These are phyloP conservation scores for Achaetomiella virescens DNA, from an alignment of 495 filamentous ascomycete genomes.

Conservation along the genomic window DNA sequence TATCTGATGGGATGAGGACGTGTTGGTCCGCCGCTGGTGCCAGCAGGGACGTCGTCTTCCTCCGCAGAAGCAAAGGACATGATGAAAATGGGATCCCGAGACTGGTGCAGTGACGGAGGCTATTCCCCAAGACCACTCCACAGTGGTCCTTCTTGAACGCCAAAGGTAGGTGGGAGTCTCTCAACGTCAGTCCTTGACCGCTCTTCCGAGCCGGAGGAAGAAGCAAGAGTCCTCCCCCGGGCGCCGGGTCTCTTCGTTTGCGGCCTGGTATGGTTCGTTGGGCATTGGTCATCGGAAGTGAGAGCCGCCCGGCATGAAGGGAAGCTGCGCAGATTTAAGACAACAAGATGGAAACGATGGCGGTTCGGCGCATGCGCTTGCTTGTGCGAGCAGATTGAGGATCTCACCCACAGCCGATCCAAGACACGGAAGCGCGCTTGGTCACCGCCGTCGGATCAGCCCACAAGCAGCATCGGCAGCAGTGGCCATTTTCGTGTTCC, in stretches of 20 bases:
- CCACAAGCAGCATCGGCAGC: not conserved
- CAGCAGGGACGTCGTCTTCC: conserved; percentile 13
- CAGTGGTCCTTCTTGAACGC: not conserved
- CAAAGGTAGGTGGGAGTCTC: not conserved
- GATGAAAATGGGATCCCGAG: conserved; percentile 4
- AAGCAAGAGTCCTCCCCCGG: not conserved
- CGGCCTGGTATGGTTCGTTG: not conserved
- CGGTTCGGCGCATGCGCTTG: conserved; percentile 17
- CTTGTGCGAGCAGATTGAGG: conserved; percentile 10
- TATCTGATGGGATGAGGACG: conserved; percentile 22
- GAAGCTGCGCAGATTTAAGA: conserved; percentile 8
- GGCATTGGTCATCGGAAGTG: conserved; percentile 11
- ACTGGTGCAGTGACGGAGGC: not conserved
- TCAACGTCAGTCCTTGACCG: conserved; percentile 3
- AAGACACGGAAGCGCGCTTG: conserved; percentile 2
- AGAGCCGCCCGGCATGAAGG: conserved; percentile 10
- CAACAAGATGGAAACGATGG: conserved; percentile 7
- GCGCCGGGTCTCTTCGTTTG: conserved; percentile 11
- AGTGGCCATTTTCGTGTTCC: not conserved
- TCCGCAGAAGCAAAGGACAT: conserved; percentile 29
- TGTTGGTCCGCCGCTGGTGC: conserved; percentile 17
- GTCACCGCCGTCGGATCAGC: conserved; percentile 10
- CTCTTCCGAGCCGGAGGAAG: not conserved
- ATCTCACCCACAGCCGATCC: conserved; percentile 6
- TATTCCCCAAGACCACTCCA: too few relatives aligned